Evolutionary conservation across 2,329 filamentous ascomycete species (phyloP), one percentile per base, ranked within the genome.

Genomic region (Trichophyton mentagrophytes): DNA sequence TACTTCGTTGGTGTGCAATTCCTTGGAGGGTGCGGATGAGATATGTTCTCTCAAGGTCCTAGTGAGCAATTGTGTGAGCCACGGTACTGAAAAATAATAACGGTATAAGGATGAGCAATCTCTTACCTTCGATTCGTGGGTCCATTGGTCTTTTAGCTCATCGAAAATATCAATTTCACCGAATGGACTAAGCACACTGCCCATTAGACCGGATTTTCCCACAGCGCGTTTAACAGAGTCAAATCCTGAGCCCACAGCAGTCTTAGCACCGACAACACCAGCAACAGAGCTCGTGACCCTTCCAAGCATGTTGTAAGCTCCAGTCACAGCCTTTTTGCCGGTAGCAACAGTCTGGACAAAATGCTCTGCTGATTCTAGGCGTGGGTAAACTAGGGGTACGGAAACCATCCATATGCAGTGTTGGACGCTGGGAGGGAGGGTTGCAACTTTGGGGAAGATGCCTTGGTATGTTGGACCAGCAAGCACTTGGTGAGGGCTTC

Each of bases 371-470:
- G 88, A 88, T 67, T 97, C 93, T 15, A 99, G 78, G 1, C 93
- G 84, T 22, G 93, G 93, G 70, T 97, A 99, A 46, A 97, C 78
- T 20, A 97, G 73, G 0, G 93, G 93, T 4, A 96, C 90, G 0
- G 92, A 89, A 9, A 97, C 74, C 86, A 97, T 95, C 88, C 91
- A 93, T 61, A 99, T 84, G 69, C 92, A 96, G 72, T 99, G 93
- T 74, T 99, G 93, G 8, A 99, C 90, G 67, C 88, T 93, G 0
- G 90, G 88, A 0, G 93, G 93, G 2, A 99, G 77, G 68, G 88
- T 87, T 1, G 90, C 92, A 36, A 99, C 85, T 73, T 96, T 97
- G 51, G 93, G 93, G 75, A 99, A 97, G 25, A 99, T 82, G 40
- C 93, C 93, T 73, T 99, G 93, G 71, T 99, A 99, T 0, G 93